Evolutionary conservation across 1,139 yeast genomes (phyloP).

Genomic region (Yamadazyma trypodendri): DNA sequence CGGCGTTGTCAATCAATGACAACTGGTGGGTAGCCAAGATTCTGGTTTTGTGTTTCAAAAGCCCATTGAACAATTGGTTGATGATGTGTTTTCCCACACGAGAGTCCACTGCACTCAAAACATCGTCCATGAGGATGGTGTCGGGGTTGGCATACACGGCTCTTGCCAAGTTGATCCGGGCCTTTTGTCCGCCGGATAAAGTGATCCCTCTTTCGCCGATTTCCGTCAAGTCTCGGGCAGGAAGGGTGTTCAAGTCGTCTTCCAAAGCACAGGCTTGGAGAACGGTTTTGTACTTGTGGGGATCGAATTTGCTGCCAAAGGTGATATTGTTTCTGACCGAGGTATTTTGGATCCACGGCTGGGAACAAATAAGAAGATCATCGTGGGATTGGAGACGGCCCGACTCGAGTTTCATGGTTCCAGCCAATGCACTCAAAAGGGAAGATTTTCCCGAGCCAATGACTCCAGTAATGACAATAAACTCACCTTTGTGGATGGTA

Average conservation of each 20-base stretch:
- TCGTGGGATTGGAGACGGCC: constrained; percentile 46
- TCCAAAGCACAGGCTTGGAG: constrained; percentile 37
- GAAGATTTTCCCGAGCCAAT: constrained; percentile 77
- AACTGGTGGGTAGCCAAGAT: constrained; percentile 49
- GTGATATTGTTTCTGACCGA: constrained; percentile 40
- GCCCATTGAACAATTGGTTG: constrained; percentile 36
- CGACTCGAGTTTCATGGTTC: constrained; percentile 47
- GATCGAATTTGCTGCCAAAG: constrained; percentile 31
- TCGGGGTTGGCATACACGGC: constrained; percentile 43
- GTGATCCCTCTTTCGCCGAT: constrained; percentile 52
- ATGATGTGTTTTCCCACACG: constrained; percentile 48
- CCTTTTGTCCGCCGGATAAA: constrained; percentile 51
- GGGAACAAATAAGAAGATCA: constrained; percentile 46
- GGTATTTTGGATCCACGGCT: constrained; percentile 48
- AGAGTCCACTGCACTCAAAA: constrained; percentile 50
- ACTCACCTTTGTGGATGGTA: constrained; percentile 53
- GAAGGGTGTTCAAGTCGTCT: constrained; percentile 37
- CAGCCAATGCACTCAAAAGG: constrained; percentile 52
- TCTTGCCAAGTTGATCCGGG: constrained; percentile 46
- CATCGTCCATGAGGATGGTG: constrained; percentile 45
- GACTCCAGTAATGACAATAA: constrained; percentile 67
- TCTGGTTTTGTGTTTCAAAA: constrained; percentile 37
- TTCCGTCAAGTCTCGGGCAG: constrained; percentile 46
- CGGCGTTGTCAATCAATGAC: constrained; percentile 43
- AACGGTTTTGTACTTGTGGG: constrained; percentile 27